Evolutionary conservation across 139 green algal genomes (phyloP).

Genomic region (Astrephomene gubernaculifera): DNA sequence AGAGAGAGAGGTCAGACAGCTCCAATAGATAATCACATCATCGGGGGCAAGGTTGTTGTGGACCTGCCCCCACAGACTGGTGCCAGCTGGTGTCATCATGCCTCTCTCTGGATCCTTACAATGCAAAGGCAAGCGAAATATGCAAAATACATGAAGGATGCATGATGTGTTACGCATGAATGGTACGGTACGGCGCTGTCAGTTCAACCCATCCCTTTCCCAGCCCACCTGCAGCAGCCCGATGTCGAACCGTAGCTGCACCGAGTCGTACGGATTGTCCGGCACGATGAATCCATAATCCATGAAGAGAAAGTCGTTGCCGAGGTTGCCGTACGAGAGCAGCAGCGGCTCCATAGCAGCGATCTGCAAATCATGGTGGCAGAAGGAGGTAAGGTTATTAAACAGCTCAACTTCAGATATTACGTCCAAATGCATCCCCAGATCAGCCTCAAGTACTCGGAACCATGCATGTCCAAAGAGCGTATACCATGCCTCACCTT

Average conservation of each 20-base stretch:
- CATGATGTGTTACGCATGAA: too few relatives aligned
- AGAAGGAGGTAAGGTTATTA: not conserved
- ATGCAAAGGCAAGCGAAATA: too few relatives aligned
- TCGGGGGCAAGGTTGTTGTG: conserved; percentile 23
- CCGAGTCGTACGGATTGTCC: conserved; percentile 81
- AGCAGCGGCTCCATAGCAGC: conserved; percentile 72
- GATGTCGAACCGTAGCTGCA: conserved; percentile 82
- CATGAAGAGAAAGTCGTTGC: conserved; percentile 92
- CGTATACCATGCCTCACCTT: conserved; percentile 40
- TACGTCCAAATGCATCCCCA: too few relatives aligned
- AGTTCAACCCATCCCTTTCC: not conserved
- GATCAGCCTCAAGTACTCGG: too few relatives aligned
- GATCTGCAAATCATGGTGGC: conserved; percentile 1
- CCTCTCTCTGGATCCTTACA: too few relatives aligned
- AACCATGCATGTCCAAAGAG: not conserved
- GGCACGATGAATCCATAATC: conserved; percentile 92
- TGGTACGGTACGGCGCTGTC: too few relatives aligned
- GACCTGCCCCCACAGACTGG: conserved; percentile 33
- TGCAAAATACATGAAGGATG: not conserved
- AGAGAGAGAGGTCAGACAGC: conserved; percentile 52
- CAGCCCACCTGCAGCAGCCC: conserved; percentile 67
- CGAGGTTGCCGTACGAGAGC: conserved; percentile 84
- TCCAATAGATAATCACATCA: conserved; percentile 50
- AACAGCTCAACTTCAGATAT: not conserved
- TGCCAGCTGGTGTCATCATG: conserved; percentile 46